A percentile compares a stretch with the other conserved stretches of the same genome.
These are phyloP conservation scores for Camellia granthamiana DNA, from an alignment of 148 eudicot species.

Conservation along the genomic window DNA sequence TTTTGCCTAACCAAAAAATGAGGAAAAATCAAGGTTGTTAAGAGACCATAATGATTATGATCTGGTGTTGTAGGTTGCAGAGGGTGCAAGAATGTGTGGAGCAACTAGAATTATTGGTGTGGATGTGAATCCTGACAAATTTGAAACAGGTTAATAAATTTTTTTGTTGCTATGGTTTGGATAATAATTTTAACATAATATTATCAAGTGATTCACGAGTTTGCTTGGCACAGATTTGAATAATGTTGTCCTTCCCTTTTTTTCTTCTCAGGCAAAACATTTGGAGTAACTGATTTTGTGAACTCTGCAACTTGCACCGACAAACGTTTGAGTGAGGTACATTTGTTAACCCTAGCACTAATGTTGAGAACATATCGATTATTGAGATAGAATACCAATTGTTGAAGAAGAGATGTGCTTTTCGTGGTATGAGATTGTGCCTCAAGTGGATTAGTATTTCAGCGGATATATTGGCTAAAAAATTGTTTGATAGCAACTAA, in stretches of 20 bases:
- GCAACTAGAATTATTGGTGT: conserved; percentile 87
- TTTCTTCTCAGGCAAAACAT: conserved; percentile 49
- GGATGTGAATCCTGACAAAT: conserved; percentile 73
- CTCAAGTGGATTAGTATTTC: conserved; percentile 3
- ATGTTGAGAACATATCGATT: background rate
- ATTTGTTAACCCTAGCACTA: background rate
- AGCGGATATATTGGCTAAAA: background rate
- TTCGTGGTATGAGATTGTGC: background rate
- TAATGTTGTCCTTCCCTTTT: background rate
- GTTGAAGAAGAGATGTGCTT: background rate
- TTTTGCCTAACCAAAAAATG: no score
- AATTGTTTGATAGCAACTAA: background rate
- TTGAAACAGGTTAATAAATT: conserved; percentile 44
- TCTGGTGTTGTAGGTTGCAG: conserved; percentile 65
- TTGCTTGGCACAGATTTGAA: background rate
- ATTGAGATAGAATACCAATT: background rate
- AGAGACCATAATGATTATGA: background rate
- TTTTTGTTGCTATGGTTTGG: background rate
- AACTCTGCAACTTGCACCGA: conserved; percentile 44
- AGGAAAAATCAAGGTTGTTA: background rate
- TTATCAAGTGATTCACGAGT: background rate
- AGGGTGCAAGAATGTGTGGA: conserved; percentile 86
- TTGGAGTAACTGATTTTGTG: conserved; percentile 84
- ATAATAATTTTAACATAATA: background rate
- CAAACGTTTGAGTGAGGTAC: conserved; percentile 69